These are phyloP conservation scores for Metschnikowia corniflorae DNA, from an alignment of 805 yeast species.

Conservation along the genomic window DNA sequence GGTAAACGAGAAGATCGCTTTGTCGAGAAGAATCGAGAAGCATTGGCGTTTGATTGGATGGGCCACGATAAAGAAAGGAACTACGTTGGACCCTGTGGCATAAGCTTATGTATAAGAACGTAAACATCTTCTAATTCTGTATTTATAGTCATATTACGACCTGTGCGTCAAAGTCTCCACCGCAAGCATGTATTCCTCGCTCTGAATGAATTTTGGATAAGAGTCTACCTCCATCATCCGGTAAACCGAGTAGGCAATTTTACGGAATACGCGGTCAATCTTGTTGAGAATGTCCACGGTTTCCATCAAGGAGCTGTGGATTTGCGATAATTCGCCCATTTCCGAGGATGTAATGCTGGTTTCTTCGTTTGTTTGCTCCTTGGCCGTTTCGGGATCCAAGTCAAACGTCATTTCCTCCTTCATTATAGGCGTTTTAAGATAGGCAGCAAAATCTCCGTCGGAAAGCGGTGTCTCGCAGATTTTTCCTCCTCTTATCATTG, in stretches of 20 bases:
- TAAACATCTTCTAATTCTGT: constrained; percentile 8
- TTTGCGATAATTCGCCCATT: constrained; percentile 2
- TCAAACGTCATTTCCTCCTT: constrained; percentile 7
- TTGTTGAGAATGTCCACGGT: constrained; percentile 7
- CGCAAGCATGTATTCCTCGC: constrained; percentile 22
- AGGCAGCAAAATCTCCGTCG: constrained; percentile 11
- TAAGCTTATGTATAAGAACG: constrained; percentile 16
- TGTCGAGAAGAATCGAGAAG: constrained; percentile 98
- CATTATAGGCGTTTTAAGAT: constrained; percentile 14
- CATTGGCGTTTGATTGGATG: constrained; percentile 99
- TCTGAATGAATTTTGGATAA: constrained; percentile 58
- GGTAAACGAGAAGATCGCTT: constrained; percentile 95
- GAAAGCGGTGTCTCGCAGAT: constrained; percentile 4
- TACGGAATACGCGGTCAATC: constrained; percentile 37
- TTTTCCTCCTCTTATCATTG: constrained; percentile 4
- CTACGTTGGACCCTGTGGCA: constrained; percentile 75
- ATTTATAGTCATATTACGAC: constrained; percentile 14
- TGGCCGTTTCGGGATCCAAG: not conserved
- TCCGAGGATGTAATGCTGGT: constrained; percentile 5
- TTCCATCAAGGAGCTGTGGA: constrained; percentile 4
- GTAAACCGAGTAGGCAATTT: constrained; percentile 48
- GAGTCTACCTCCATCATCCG: constrained; percentile 70
- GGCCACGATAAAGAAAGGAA: constrained; percentile 97
- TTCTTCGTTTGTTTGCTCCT: constrained; percentile 1
- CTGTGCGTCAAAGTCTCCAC: constrained; percentile 11